Evolutionary conservation across 2,329 filamentous ascomycete genomes (phyloP).

Genomic region (Cercospora zeina): DNA sequence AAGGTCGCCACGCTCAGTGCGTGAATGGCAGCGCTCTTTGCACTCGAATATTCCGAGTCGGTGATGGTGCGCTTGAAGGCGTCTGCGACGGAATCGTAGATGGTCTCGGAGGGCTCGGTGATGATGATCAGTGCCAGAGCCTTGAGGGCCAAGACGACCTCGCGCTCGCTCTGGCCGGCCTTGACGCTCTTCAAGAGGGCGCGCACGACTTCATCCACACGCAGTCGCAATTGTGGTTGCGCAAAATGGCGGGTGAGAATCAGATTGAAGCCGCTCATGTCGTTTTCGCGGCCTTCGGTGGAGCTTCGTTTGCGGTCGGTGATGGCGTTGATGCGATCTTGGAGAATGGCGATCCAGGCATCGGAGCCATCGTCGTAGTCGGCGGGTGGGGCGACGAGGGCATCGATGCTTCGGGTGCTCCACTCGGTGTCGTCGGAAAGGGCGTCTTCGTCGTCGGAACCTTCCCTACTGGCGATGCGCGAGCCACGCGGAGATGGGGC

Average conservation of each 20-base stretch:
- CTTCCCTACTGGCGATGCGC: conserved; percentile 60
- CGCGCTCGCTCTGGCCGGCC: conserved; percentile 65
- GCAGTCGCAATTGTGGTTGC: conserved; percentile 60
- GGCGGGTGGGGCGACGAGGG: conserved; percentile 54
- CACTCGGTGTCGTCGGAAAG: conserved; percentile 61
- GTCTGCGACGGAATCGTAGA: conserved; percentile 63
- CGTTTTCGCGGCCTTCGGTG: conserved; percentile 66
- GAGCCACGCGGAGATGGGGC: conserved; percentile 61
- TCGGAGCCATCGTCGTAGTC: conserved; percentile 55
- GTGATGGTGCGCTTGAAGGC: conserved; percentile 64
- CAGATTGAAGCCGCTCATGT: conserved; percentile 62
- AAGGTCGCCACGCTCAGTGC: conserved; percentile 70
- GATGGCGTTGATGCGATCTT: conserved; percentile 68
- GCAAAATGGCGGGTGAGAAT: conserved; percentile 69
- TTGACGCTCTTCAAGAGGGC: conserved; percentile 71
- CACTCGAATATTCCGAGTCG: conserved; percentile 63
- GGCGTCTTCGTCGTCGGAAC: conserved; percentile 62
- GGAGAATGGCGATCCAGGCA: conserved; percentile 63
- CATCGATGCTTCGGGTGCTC: conserved; percentile 68
- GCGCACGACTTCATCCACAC: conserved; percentile 62
- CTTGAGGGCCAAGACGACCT: conserved; percentile 69
- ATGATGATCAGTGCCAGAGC: conserved; percentile 70
- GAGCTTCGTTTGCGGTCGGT: conserved; percentile 77
- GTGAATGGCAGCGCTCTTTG: conserved; percentile 72
- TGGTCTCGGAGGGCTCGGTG: conserved; percentile 63